Evolutionary conservation across 257 asterid species (phyloP), one percentile per base, ranked within the genome.

Genomic region (Ballota nigra): DNA sequence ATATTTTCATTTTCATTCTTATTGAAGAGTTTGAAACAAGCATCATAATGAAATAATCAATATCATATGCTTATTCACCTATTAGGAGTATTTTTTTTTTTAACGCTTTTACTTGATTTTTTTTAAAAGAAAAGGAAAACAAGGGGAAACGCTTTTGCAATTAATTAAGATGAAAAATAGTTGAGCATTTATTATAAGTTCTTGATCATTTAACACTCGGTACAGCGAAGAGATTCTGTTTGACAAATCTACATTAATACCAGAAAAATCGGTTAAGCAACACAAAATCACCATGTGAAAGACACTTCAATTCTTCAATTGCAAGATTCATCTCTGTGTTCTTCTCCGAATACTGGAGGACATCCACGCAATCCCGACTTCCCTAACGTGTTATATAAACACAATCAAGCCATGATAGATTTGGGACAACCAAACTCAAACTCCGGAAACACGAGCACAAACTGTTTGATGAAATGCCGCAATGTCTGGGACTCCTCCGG

Each of bases 391-490:
- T 6, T 47, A 47, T 47, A 47, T 47, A 47, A 47, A 5, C 55
- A 47, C n/a, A n/a, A n/a, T n/a, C n/a, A n/a, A n/a, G n/a, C 55
- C 8, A 45, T 8, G 20, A 15, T 15, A 45, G 20, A 9, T n/a
- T 12, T 41, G 51, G 51, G 20, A 8, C 53, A 47, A 22, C 4
- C 53, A 15, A 45, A 43, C 26, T 55, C 72, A 51, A 67, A 6
- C 24, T 28, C 60, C 22, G 63, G 22, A 26, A 49, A 11, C 9
- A 28, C 59, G 66, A 69, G 9, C 22, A 23, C 74, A 9, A 69
- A 22, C 66, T 69, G 74, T 69, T 69, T 38, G 74, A 69, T 8
- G 65, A 69, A 69, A 69, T 69, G 87, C 31, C 85, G 47, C 79
- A 69, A 7, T 77, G 81, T 20, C 26, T 80, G 16, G 67, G 69